phyloP scores from a whole-genome alignment of 805 yeast genomes.

The Wickerhamomyces queroliae region DNA sequence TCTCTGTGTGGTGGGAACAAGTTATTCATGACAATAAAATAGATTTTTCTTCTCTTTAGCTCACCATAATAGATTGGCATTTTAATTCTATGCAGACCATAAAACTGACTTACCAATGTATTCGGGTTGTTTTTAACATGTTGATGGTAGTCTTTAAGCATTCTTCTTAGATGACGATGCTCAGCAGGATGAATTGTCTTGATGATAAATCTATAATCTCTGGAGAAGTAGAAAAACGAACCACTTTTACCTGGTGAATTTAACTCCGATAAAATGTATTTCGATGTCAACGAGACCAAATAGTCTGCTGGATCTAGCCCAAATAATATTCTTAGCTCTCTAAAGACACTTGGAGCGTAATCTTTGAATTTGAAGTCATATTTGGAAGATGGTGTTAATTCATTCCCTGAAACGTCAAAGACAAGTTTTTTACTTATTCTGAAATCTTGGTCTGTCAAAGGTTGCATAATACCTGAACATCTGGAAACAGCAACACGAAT shows the following conservation, averaged over 20 bases:
- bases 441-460: slow-evolving; percentile 68
- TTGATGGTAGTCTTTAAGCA: slow-evolving; percentile 67
- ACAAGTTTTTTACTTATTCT: slow-evolving; percentile 69
- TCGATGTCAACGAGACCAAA: slow-evolving; percentile 84
- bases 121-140: slow-evolving; percentile 83
- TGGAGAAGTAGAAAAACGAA: slow-evolving; percentile 88
- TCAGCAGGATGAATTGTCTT: slow-evolving; percentile 94
- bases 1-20: slow-evolving; percentile 91
- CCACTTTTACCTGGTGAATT: slow-evolving; percentile 98
- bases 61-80: slow-evolving; percentile 52
- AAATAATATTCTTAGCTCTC: slow-evolving; percentile 74
- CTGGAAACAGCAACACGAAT: slow-evolving; percentile 92
- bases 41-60: slow-evolving; percentile 60
- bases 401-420: slow-evolving; percentile 83
- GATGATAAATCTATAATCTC: slow-evolving; percentile 91
- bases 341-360: slow-evolving; percentile 89
- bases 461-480: slow-evolving; percentile 79
- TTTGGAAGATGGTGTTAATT: slow-evolving; percentile 86
- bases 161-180: slow-evolving; percentile 73
- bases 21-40: slow-evolving; percentile 95
- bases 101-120: slow-evolving; percentile 90
- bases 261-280: slow-evolving; percentile 83
- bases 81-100: slow-evolving; percentile 90
- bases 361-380: slow-evolving; percentile 97
- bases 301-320: slow-evolving; percentile 96